A percentile compares a stretch with the other conserved stretches of the same genome.
Evolutionary conservation across 2,329 filamentous ascomycete species (phyloP).

Genomic region (Rugonectria rugulosa): DNA sequence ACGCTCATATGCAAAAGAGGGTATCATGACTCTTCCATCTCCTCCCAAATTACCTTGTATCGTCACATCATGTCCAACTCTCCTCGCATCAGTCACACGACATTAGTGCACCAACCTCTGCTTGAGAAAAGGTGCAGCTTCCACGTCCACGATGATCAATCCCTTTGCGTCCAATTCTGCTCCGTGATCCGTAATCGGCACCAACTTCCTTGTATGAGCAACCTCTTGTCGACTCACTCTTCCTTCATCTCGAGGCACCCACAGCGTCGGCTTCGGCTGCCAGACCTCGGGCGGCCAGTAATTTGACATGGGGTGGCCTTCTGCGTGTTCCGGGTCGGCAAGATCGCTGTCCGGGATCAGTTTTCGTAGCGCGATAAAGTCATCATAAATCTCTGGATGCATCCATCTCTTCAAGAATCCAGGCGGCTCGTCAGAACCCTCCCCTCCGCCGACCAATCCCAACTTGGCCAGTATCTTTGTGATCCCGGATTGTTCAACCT

Average conservation of each 20-base stretch:
- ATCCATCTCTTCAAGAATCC: conserved; percentile 73
- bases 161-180: conserved; percentile 45
- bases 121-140: conserved; percentile 48
- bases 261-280: conserved; percentile 72
- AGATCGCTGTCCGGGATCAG: conserved; percentile 68
- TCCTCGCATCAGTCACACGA: not conserved
- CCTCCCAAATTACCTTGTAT: too few relatives aligned
- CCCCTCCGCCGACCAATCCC: conserved; percentile 35
- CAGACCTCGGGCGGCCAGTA: conserved; percentile 73
- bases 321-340: conserved; percentile 53
- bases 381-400: conserved; percentile 77
- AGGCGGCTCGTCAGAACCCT: conserved; percentile 41
- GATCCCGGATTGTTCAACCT: conserved; percentile 38
- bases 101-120: conserved; percentile 50
- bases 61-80: conserved; percentile 5
- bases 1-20: conserved; percentile 36
- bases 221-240: conserved; percentile 83
- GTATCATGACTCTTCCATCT: conserved; percentile 36
- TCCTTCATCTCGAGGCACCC: conserved; percentile 80
- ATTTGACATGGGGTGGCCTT: conserved; percentile 66
- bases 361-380: conserved; percentile 74
- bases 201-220: conserved; percentile 72
- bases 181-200: conserved; percentile 75
- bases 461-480: conserved; percentile 38
- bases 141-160: conserved; percentile 45